phyloP scores from a whole-genome alignment of 2,329 filamentous ascomycete genomes.

The Venturia oleaginea region DNA sequence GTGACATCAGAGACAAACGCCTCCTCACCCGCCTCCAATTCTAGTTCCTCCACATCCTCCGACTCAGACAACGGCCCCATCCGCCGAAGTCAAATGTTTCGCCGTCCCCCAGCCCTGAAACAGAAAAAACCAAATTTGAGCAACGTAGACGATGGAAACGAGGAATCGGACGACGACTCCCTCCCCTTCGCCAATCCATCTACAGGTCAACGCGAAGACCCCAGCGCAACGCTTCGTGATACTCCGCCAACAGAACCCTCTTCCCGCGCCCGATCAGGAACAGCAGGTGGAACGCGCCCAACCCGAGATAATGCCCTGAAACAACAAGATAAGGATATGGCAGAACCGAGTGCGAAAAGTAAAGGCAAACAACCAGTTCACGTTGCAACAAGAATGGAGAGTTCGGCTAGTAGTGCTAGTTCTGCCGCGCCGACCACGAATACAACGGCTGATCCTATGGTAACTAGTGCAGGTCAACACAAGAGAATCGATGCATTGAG shows the following conservation, averaged over 20 bases:
- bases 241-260: neutral
- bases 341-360: neutral
- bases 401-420: constrained; percentile 13
- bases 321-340: neutral
- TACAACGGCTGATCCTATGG: neutral
- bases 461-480: neutral
- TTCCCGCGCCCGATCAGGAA: neutral
- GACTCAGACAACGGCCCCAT: constrained; percentile 27
- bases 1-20: constrained; percentile 8
- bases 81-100: constrained; percentile 36
- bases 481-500: constrained; percentile 25
- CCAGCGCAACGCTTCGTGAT: constrained; percentile 13
- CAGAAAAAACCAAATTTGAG: constrained; percentile 21
- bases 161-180: constrained; percentile 38
- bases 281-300: neutral
- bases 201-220: constrained; percentile 9
- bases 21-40: constrained; percentile 18
- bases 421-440: constrained; percentile 9
- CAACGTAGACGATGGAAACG: constrained; percentile 25
- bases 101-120: constrained; percentile 28
- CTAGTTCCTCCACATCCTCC: constrained; percentile 22
- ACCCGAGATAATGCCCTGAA: neutral
- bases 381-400: constrained; percentile 9
- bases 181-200: constrained; percentile 34
- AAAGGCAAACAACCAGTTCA: constrained; percentile 11